These are phyloP conservation scores for Trichoderma citrinoviride DNA, from an alignment of 2,329 filamentous ascomycete species.

Conservation along the genomic window DNA sequence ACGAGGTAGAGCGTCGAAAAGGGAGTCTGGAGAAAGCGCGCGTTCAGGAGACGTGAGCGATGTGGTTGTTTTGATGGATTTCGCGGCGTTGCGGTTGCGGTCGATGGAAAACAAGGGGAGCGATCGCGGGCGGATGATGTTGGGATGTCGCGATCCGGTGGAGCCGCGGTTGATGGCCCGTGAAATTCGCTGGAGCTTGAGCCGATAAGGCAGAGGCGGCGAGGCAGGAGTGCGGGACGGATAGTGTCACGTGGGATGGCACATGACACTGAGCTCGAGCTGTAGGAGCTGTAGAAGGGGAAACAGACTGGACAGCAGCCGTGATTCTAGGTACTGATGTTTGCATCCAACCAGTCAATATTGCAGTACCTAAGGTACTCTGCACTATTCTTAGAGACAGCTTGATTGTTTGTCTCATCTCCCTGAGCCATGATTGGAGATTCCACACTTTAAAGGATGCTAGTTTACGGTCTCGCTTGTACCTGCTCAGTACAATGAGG, in stretches of 20 bases:
- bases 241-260: background rate
- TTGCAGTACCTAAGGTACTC: too few relatives aligned
- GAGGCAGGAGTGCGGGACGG: background rate
- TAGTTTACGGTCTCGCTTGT: too few relatives aligned
- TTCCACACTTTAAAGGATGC: too few relatives aligned
- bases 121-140: slow-evolving; percentile 24
- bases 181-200: slow-evolving; percentile 15
- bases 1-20: slow-evolving; percentile 4
- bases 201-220: background rate
- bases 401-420: too few relatives aligned
- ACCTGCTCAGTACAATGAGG: too few relatives aligned
- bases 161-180: slow-evolving; percentile 19
- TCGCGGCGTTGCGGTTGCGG: slow-evolving; percentile 17
- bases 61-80: slow-evolving; percentile 35
- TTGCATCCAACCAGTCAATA: too few relatives aligned
- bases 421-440: too few relatives aligned
- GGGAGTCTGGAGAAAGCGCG: slow-evolving; percentile 25
- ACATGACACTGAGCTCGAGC: too few relatives aligned
- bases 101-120: slow-evolving; percentile 24
- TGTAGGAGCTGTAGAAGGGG: too few relatives aligned
- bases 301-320: too few relatives aligned
- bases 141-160: slow-evolving; percentile 21
- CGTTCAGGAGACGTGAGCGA: slow-evolving; percentile 22
- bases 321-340: too few relatives aligned
- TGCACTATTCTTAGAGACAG: too few relatives aligned